Evolutionary conservation across 768 basidiomycete genomes (phyloP).

Genomic region (Kondoa malvinella): DNA sequence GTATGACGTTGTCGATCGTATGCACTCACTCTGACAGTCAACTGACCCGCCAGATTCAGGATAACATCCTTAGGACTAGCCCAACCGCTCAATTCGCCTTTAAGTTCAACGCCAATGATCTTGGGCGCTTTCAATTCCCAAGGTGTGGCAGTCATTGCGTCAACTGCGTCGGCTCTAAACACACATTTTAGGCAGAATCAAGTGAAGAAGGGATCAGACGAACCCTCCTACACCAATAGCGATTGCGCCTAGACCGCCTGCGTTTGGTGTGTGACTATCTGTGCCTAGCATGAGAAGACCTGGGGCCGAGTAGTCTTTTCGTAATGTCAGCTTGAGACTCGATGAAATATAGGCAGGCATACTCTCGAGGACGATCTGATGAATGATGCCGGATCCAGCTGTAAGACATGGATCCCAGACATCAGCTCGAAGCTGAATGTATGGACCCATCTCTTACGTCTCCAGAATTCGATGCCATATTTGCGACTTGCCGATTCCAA

Average conservation of each 20-base stretch:
- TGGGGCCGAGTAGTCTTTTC: conserved; percentile 25
- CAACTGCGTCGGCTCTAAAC: conserved; percentile 39
- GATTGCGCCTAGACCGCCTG: conserved; percentile 85
- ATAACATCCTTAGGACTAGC: conserved; percentile 91
- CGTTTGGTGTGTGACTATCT: conserved; percentile 97
- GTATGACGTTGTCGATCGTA: neutral
- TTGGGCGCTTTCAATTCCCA: conserved; percentile 67
- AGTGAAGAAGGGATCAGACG: neutral
- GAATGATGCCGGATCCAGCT: conserved; percentile 67
- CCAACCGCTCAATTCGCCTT: conserved; percentile 76
- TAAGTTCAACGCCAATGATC: conserved; percentile 61
- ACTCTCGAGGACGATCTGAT: conserved; percentile 87
- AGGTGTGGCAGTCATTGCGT: conserved; percentile 92
- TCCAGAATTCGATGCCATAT: conserved; percentile 1
- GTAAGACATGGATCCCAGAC: conserved; percentile 86
- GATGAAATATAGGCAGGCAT: conserved; percentile 27
- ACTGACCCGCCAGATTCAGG: conserved; percentile 75
- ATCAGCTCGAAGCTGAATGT: conserved; percentile 30
- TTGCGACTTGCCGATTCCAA: conserved; percentile 35
- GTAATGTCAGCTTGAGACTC: neutral
- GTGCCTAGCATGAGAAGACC: conserved; percentile 35
- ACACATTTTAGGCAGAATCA: neutral
- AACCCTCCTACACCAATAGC: conserved; percentile 93
- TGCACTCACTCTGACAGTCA: conserved; percentile 69
- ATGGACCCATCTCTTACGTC: conserved; percentile 1